A percentile compares a stretch with the other conserved stretches of the same genome.
Conservation (phyloP, 2,329 filamentous ascomycete species). For the Xylaria sp. region DNA sequence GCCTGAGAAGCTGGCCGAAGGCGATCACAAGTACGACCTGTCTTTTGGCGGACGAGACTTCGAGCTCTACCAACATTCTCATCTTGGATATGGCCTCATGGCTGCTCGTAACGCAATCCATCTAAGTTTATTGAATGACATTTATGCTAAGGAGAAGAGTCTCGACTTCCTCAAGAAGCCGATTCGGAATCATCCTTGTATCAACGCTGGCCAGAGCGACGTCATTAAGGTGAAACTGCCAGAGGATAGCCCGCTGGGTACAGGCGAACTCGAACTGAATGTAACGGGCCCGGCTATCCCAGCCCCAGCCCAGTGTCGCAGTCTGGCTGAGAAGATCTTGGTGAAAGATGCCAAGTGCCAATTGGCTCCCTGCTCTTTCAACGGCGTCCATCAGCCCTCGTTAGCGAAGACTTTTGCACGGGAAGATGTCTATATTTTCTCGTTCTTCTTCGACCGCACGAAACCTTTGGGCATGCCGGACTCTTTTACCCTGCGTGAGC, state of each 20-base stretch:
- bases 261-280: slow-evolving; percentile 72
- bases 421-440: slow-evolving; percentile 96
- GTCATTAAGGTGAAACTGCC: slow-evolving; percentile 77
- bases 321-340: slow-evolving; percentile 88
- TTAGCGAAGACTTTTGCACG: slow-evolving; percentile 89
- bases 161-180: slow-evolving; percentile 54
- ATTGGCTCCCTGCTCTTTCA: slow-evolving; percentile 95
- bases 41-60: slow-evolving; percentile 91
- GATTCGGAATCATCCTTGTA: slow-evolving; percentile 67
- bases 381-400: slow-evolving; percentile 93
- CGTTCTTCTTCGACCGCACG: slow-evolving; percentile 97
- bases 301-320: slow-evolving; percentile 87
- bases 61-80: slow-evolving; percentile 96
- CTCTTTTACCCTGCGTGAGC: slow-evolving; percentile 89
- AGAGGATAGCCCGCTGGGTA: slow-evolving; percentile 72
- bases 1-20: slow-evolving; percentile 84
- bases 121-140: slow-evolving; percentile 75
- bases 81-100: slow-evolving; percentile 97
- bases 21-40: slow-evolving; percentile 95
- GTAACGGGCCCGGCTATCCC: slow-evolving; percentile 85
- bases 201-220: slow-evolving; percentile 79
- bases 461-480: slow-evolving; percentile 97
- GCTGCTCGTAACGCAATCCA: slow-evolving; percentile 90
- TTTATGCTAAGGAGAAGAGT: slow-evolving; percentile 68
- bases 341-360: slow-evolving; percentile 85